Conservation (phyloP, 1,139 yeast species). For the Geotrichum carabidarum region DNA sequence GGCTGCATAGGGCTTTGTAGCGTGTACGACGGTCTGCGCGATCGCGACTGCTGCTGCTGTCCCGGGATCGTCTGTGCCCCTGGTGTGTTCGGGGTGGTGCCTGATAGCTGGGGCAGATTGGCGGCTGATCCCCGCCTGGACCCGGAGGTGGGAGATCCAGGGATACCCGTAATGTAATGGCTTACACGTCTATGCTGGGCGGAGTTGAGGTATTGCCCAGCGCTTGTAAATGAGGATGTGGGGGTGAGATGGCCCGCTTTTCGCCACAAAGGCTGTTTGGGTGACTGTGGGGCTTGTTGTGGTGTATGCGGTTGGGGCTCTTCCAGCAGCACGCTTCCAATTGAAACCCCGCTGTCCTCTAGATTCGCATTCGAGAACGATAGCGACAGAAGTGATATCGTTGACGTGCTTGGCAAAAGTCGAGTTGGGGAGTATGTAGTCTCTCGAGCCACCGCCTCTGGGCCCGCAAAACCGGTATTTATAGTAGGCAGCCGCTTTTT, state of each 20-base stretch:
- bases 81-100: constrained; percentile 1
- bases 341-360: constrained; percentile 5
- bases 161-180: constrained; percentile 18
- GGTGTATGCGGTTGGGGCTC: neutral
- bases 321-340: constrained; percentile 8
- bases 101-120: constrained; percentile 5
- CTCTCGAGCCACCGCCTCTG: constrained; percentile 6
- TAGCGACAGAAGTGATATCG: constrained; percentile 19
- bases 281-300: constrained; percentile 13
- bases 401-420: constrained; percentile 18
- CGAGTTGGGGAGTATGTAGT: constrained; percentile 12
- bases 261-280: constrained; percentile 12
- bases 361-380: constrained; percentile 17
- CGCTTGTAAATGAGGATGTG: constrained; percentile 13
- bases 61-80: constrained; percentile 13
- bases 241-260: constrained; percentile 11
- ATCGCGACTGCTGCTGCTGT: neutral
- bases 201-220: constrained; percentile 18
- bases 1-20: constrained; percentile 12
- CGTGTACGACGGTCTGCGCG: constrained; percentile 11
- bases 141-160: constrained; percentile 15
- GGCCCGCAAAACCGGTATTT: constrained; percentile 5
- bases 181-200: constrained; percentile 21
- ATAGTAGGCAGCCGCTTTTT: constrained; percentile 9
- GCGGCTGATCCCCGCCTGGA: constrained; percentile 17